Conservation (phyloP, 169 alveolate genomes). For the Eimeria brunetti region DNA sequence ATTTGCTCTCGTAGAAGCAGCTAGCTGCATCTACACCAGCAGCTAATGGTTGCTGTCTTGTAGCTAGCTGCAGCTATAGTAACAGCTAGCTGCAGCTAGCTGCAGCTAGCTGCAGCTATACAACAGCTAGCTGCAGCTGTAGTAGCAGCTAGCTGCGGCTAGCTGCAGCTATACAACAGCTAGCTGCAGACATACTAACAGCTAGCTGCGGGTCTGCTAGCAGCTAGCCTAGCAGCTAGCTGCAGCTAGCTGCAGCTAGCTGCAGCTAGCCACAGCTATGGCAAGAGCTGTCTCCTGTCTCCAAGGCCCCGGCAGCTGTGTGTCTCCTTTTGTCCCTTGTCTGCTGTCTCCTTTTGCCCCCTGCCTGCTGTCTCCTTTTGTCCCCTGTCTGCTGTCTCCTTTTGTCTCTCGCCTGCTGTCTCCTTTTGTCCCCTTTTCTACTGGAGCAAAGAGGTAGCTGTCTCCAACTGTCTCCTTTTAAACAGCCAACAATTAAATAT, state of each 20-base stretch:
- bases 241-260: not conserved
- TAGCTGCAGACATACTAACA: not conserved
- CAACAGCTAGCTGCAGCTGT: not conserved
- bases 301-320: too few relatives aligned
- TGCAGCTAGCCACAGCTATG: not conserved
- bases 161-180: not conserved
- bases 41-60: too few relatives aligned
- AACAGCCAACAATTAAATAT: too few relatives aligned
- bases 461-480: too few relatives aligned
- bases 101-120: not conserved
- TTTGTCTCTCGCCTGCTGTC: too few relatives aligned
- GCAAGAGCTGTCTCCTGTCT: too few relatives aligned
- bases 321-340: too few relatives aligned
- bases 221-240: not conserved
- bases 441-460: too few relatives aligned
- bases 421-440: too few relatives aligned
- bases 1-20: not conserved
- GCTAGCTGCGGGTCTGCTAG: not conserved
- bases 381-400: too few relatives aligned
- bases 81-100: constrained; percentile 17
- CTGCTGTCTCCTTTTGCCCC: too few relatives aligned
- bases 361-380: too few relatives aligned
- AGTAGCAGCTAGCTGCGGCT: not conserved
- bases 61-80: not conserved
- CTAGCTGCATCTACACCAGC: not conserved